Evolutionary conservation across 2,329 filamentous ascomycete species (phyloP), one percentile per base, ranked within the genome.

Genomic region (Dothiorella sarmentorum): DNA sequence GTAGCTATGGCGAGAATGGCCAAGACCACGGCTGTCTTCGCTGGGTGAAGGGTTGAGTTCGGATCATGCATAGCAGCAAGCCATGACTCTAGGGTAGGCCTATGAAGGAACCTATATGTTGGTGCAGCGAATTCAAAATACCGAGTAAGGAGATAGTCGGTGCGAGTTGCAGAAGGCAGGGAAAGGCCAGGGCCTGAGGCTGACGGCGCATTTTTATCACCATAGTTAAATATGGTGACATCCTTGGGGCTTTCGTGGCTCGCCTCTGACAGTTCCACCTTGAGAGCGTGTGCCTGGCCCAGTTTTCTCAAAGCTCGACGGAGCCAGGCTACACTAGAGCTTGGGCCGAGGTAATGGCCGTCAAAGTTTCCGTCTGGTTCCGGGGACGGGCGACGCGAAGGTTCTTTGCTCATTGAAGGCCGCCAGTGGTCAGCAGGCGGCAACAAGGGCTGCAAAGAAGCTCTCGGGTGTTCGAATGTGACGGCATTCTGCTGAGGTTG

Each of bases 101-200:
- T 73, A 63, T 85, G 82, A 18, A 85, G 64, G 58, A 85, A 82
- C 3, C 82, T 77, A 62, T 85, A 84, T 0, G 83, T 85, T 0
- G 83, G 81, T 18, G 83, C 81, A 6, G 81, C 83, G 59, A 82
- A 82, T 45, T 85, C 82, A 61, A 85, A 85, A 56, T 85, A 85
- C 6, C 82, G 71, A 7, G 75, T 73, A 4, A 85, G 69, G 2
- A 84, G 64, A 20, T 58, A 58, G 17, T 58, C 56, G 31, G 56
- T 45, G 17, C 43, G 56, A 3, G 15, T 15, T 7, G 33, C 22
- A 6, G 56, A 40, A 15, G 55, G 55, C 11, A 57, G 10, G 4
- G 49, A 38, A 2, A 53, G 35, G 9, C 11, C 33, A 5, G 49
- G 35, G 22, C 33, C 49, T n/a, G 35, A 29, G 27, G 49, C n/a